phyloP scores from a whole-genome alignment of 2,329 filamentous ascomycete species.

The Samsoniella hepiali region DNA sequence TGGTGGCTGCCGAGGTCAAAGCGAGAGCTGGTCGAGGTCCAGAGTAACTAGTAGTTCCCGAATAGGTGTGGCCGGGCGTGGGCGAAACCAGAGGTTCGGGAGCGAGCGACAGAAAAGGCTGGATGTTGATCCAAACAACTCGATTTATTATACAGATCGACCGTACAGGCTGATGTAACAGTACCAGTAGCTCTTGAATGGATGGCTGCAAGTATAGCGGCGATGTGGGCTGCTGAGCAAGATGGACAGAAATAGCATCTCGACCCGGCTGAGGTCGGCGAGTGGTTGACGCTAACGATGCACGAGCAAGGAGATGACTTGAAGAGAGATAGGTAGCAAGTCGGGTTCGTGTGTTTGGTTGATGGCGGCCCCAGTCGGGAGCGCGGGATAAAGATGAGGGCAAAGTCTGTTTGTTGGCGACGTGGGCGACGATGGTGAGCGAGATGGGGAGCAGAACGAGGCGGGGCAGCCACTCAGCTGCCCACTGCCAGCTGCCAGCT shows the following conservation, averaged over 20 bases:
- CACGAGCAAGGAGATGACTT: neutral
- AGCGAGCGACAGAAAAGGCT: neutral
- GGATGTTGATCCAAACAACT: neutral
- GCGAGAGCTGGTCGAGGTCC: neutral
- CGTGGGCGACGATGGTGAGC: neutral
- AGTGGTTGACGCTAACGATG: neutral
- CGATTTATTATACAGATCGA: constrained; percentile 1
- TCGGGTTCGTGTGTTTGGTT: neutral
- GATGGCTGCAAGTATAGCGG: neutral
- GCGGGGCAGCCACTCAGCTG: neutral
- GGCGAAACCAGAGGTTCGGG: neutral
- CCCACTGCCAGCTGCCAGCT: neutral
- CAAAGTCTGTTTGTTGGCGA: neutral
- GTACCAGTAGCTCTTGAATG: neutral
- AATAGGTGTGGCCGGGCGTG: neutral
- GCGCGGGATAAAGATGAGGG: neutral
- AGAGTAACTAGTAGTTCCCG: no score
- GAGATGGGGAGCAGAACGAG: neutral
- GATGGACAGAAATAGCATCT: neutral
- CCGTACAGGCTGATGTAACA: neutral
- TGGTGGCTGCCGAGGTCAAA: constrained; percentile 13
- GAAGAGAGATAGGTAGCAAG: neutral
- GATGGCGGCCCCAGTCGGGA: neutral
- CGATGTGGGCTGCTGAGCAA: neutral
- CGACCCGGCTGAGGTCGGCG: neutral